A percentile compares a stretch with the other conserved stretches of the same genome.
phyloP scores from a whole-genome alignment of 1,139 yeast genomes.

The Hyphopichia wangnamkhiaoensis region DNA sequence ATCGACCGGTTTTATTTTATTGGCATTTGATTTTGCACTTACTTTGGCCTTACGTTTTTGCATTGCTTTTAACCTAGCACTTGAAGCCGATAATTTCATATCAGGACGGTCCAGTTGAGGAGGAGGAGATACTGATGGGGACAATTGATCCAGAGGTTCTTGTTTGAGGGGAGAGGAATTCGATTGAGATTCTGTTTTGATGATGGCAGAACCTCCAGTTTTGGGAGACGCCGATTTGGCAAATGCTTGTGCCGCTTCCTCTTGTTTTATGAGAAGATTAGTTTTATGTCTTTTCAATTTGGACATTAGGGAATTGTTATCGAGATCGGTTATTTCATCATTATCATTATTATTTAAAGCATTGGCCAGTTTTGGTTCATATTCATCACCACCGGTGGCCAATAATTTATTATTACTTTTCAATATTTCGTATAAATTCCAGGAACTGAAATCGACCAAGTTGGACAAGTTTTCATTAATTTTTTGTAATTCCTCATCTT shows the following conservation, averaged over 20 bases:
- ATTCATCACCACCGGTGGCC: slow-evolving; percentile 63
- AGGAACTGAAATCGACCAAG: slow-evolving; percentile 58
- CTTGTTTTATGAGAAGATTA: slow-evolving; percentile 8
- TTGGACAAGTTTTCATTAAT: slow-evolving; percentile 49
- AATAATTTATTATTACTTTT: slow-evolving; percentile 70
- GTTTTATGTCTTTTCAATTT: slow-evolving; percentile 41
- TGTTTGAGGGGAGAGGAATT: slow-evolving; percentile 9
- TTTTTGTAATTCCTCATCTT: slow-evolving; percentile 47
- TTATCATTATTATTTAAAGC: slow-evolving; percentile 8
- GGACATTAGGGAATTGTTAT: slow-evolving; percentile 29
- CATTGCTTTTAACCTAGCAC: slow-evolving; percentile 90
- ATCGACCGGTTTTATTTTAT: slow-evolving; percentile 63
- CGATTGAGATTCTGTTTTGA: slow-evolving; percentile 12
- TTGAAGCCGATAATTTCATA: slow-evolving; percentile 36
- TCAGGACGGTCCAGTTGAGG: slow-evolving; percentile 11
- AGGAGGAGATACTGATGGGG: slow-evolving; percentile 10
- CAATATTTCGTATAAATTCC: slow-evolving; percentile 66
- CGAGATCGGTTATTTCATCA: slow-evolving; percentile 17
- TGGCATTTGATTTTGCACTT: slow-evolving; percentile 63
- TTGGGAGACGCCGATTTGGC: slow-evolving; percentile 5
- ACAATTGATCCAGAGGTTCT: slow-evolving; percentile 1
- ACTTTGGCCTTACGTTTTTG: slow-evolving; percentile 89
- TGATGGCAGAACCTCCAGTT: slow-evolving; percentile 5
- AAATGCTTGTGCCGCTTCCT: slow-evolving; percentile 4
- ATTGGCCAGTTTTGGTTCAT: slow-evolving; percentile 12